Evolutionary conservation across 2,329 filamentous ascomycete species (phyloP), one percentile per base, ranked within the genome.

Genomic region (Ophiostoma piceae): DNA sequence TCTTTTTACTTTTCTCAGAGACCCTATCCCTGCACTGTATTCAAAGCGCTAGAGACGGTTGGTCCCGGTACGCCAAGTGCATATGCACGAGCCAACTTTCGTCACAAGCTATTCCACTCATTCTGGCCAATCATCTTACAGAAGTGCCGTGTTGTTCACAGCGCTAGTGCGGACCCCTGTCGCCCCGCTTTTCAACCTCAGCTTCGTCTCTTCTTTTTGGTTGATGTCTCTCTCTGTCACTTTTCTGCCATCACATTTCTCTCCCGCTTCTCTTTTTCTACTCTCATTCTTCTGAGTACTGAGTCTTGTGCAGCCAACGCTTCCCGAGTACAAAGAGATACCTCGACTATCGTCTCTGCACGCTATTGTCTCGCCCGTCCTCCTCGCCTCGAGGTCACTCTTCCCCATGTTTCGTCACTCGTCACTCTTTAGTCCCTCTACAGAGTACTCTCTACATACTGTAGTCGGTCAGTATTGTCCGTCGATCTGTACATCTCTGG

Each of bases 11-110:
- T n/a, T 62, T 62, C 16, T 32, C 32, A 29, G 19, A 16, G 35
- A 26, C 64, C 62, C 37, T 43, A 66, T 66, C 64, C 64, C 64
- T 66, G 64, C 64, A 47, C 37, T n/a, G 19, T 41, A 26, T 12
- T 22, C 67, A 32, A 9, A 62, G 51, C 51, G 47, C 51, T 54
- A 67, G 43, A 67, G 66, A 67, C 66, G 66, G 66, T 67, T 67
- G 66, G 66, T 67, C 66, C 66, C 66, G 66, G 66, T 41, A 65
- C 35, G 62, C 62, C 62, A 65, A 65, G 62, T 65, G 62, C 62
- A 37, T 22, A 65, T 65, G 62, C 62, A 65, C 62, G 35, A 39
- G 62, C 62, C 62, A 65, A 39, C 19, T 65, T 35, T 65, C 62
- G 62, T 65, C 62, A 65, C 62, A 65, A 9, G 19, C 0, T 19